phyloP scores from a whole-genome alignment of 1,139 yeast genomes.

The Arxiozyma slooffiae region DNA sequence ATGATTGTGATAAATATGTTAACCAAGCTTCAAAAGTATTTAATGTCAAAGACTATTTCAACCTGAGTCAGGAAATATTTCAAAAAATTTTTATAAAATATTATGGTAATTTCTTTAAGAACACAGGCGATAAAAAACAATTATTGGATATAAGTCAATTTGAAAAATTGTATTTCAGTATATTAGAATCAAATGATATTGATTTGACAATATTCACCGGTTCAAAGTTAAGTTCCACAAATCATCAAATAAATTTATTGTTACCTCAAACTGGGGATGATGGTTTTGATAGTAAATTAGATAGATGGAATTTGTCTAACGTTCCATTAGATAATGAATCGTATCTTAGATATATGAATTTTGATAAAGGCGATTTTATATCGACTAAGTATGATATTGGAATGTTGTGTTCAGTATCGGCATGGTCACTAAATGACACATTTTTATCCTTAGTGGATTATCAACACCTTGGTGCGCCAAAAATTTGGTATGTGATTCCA shows the following conservation, averaged over 20 bases:
- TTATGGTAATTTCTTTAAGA: conserved; percentile 7
- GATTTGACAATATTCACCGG: conserved; percentile 44
- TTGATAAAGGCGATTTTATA: conserved; percentile 37
- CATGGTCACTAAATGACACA: conserved; percentile 74
- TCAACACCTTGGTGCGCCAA: conserved; percentile 60
- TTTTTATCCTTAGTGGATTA: conserved; percentile 57
- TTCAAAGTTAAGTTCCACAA: conserved; percentile 35
- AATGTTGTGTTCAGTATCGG: conserved; percentile 59
- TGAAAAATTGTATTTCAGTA: conserved; percentile 40
- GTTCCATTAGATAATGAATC: conserved; percentile 51
- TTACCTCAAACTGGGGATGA: conserved; percentile 22
- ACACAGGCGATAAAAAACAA: not conserved
- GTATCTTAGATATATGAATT: conserved; percentile 36
- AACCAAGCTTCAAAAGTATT: conserved; percentile 37
- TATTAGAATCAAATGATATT: conserved; percentile 33
- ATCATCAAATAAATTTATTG: conserved; percentile 29
- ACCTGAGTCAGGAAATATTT: conserved; percentile 38
- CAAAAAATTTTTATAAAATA: conserved; percentile 15
- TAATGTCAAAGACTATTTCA: conserved; percentile 44
- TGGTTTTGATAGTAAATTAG: conserved; percentile 12
- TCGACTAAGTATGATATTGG: conserved; percentile 47
- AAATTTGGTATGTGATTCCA: conserved; percentile 74
- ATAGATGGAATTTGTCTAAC: conserved; percentile 66
- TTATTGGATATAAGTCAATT: conserved; percentile 29
- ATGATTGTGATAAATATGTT: conserved; percentile 33